Evolutionary conservation across 805 yeast genomes (phyloP), one percentile per base, ranked within the genome.

Genomic region (Yarrowia alimentaria): DNA sequence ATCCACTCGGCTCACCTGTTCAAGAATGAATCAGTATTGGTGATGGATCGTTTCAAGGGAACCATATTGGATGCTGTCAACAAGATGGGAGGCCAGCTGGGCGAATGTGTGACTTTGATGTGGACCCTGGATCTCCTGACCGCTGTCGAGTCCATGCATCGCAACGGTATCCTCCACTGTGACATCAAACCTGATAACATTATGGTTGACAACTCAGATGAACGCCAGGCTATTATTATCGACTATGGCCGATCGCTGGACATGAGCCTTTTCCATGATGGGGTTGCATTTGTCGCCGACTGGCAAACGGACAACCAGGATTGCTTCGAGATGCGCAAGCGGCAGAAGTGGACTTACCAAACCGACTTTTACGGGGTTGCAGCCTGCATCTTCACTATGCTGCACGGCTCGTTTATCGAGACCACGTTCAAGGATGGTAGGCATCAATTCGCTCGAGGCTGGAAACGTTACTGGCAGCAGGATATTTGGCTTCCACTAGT

Each of bases 341-440:
- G 74, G 4, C 60, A 70, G 45, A 75, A 83, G 0, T 89, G 95
- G 94, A 76, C 78, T 2, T 85, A 75, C 60, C 88, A 89, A 61
- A 81, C 83, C 3, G 97, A 89, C 66, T 87, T 87, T 61, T 84
- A 76, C 63, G 96, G 96, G 0, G 55, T 86, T 14, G 96, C 96
- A 0, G 76, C 80, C 25, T 76, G 85, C 0, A 68, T 87, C 2
- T 91, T 88, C 59, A 74, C 81, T 0, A 66, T 89, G 73, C 68
- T 89, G 13, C 88, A 81, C 69, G 94, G 94, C 0, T 69, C 72
- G 11, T 73, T 74, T 51, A 81, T 88, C 21, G 76, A 75, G 40
- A 70, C 77, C 0, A 63, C 61, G 1, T 60, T 62, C 5, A 59
- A 53, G 5, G 53, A 38, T 14, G 55, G 63, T 18, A 54, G 53